Conservation (phyloP, 768 basidiomycete species). For the Russula dissimulans region DNA sequence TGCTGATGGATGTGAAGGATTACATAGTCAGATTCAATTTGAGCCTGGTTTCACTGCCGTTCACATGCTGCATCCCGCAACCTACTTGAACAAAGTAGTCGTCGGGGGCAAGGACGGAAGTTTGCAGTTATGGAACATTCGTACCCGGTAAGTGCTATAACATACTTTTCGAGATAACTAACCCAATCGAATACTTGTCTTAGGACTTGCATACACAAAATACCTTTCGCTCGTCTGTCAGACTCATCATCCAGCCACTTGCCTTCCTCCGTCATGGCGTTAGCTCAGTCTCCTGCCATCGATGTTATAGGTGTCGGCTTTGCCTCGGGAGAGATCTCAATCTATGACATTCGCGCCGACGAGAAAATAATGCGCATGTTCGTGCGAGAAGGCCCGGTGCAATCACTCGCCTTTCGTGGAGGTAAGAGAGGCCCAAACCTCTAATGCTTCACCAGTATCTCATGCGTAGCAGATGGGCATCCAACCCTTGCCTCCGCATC, state of each 20-base stretch:
- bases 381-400: slow-evolving; percentile 79
- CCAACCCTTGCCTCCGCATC: slow-evolving; percentile 84
- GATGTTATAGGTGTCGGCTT: slow-evolving; percentile 95
- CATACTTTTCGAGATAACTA: neutral
- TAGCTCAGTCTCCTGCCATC: slow-evolving; percentile 90
- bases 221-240: slow-evolving; percentile 46
- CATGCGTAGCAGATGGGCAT: slow-evolving; percentile 56
- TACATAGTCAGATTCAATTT: slow-evolving; percentile 64
- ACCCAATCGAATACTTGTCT: neutral
- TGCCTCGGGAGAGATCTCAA: slow-evolving; percentile 74
- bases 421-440: slow-evolving; percentile 36
- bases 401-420: slow-evolving; percentile 74
- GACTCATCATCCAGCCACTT: slow-evolving; percentile 28
- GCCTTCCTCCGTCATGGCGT: slow-evolving; percentile 53
- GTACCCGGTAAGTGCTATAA: slow-evolving; percentile 50
- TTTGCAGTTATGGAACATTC: slow-evolving; percentile 91
- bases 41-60: slow-evolving; percentile 81
- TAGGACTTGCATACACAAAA: slow-evolving; percentile 80
- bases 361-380: slow-evolving; percentile 82
- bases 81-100: slow-evolving; percentile 93
- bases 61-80: slow-evolving; percentile 82
- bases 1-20: slow-evolving; percentile 3
- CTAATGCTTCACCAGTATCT: neutral
- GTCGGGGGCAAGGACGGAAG: slow-evolving; percentile 73
- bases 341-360: slow-evolving; percentile 86